Base-by-base conservation (phyloP, 371 early-diverging fungal species). In the Lichtheimia hyalospora region DNA sequence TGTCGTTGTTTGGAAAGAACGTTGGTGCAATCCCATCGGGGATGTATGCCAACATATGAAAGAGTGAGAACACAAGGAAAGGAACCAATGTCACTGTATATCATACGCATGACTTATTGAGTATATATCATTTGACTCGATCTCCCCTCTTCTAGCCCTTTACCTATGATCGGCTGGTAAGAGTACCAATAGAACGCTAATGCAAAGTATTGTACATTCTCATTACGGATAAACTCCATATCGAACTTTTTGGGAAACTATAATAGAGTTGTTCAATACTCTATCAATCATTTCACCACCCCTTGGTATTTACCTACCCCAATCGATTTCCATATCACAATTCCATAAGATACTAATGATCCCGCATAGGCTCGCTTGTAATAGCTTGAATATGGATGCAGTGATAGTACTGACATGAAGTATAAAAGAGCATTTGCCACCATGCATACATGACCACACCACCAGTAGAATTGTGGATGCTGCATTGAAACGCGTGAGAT, bases 141-240 rank as follows among this genome's bases (percentile, higher is more conserved):
- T 8, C 25, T 14, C 20, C 25, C 43, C 25, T 10, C 23, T 10
- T 34, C 55, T n/a, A n/a, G n/a, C 13, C 13, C 21, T 67, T 64
- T 78, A 92, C 92, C 88, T 59, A 84, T 64, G 10, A 93, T 81
- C 14, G 96, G 92, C 44, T 81, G 79, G 51, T 82, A 82, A 18
- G 84, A 74, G 58, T 81, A 81, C 93, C 94, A 96, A 62, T 88
- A 84, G 55, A 91, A 67, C 2, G 95, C 93, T 58, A 94, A 77
- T 25, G 92, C 67, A 51, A 92, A 70, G 65, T 96, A 96, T 71
- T 92, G 93, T n/a, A 89, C 84, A 67, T 94, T 94, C 74, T 94
- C 95, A 68, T 94, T 92, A 50, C 79, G 75, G 27, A 92, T 66
- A 34, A 93, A 61, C 41, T 81, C 65, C 58, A 62, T 58, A 39